Evolutionary conservation across 371 early-diverging fungal genomes (phyloP).

Genomic region (Lichtheimia ramosa): DNA sequence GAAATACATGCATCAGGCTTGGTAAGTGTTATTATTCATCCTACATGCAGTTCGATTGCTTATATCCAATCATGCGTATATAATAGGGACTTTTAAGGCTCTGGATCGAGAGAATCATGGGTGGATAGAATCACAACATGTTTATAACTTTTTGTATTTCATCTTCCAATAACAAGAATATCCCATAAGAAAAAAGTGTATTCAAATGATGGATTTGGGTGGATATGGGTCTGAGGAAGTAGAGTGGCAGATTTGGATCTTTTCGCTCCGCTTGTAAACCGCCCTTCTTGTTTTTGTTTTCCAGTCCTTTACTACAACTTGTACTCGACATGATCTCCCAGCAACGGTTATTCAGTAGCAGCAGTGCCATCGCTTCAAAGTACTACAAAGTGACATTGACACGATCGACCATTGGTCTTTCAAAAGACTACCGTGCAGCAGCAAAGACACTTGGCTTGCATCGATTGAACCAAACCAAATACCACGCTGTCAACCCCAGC

Average conservation of each 20-base stretch:
- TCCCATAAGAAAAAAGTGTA: too few species aligned
- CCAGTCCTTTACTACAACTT: background rate
- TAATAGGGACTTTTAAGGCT: constrained; percentile 1
- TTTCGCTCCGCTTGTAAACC: background rate
- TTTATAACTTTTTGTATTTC: background rate
- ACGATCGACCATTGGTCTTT: constrained; percentile 61
- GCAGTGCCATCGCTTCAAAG: constrained; percentile 30
- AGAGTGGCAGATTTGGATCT: background rate
- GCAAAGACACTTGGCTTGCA: constrained; percentile 60
- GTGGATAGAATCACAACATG: background rate
- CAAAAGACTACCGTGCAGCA: constrained; percentile 52
- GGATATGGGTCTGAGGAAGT: too few species aligned
- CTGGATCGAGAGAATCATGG: too few species aligned
- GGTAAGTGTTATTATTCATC: constrained; percentile 4
- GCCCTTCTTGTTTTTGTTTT: background rate
- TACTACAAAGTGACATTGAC: constrained; percentile 61
- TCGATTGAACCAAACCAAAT: constrained; percentile 58
- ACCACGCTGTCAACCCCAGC: constrained; percentile 58
- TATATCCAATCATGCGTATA: too few species aligned
- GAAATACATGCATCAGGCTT: constrained; percentile 52
- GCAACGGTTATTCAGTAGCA: constrained; percentile 35
- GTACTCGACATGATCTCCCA: constrained; percentile 5
- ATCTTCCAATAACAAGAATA: background rate
- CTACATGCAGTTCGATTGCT: too few species aligned
- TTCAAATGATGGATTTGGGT: too few species aligned